Base-by-base conservation (phyloP, 1,139 yeast genomes). In the Dujonia santamariae region DNA sequence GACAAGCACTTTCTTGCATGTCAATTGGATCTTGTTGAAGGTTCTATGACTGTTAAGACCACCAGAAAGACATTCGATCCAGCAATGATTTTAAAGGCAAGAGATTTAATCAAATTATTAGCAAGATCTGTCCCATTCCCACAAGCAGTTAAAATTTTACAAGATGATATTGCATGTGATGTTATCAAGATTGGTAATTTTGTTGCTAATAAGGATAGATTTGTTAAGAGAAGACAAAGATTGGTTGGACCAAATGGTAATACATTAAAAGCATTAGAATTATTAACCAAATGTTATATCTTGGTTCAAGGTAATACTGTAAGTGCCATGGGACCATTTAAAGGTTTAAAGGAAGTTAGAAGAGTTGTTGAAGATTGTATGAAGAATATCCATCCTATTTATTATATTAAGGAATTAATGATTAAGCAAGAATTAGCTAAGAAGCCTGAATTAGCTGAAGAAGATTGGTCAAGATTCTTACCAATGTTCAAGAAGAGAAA, bases 61-160 rank as follows among this genome's bases (percentile, higher is more conserved):
- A 90, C 98, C 2, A 75, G 95, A 58, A 92, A 92, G 59, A 90
- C 98, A 0, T 92, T 62, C 59, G 99, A 92, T 54, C 99, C 99
- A 1, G 95, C 95, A 6, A 82, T 85, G 39, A 87, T 92, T 50
- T 72, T 92, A 49, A 92, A 90, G 53, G 97, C 97, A 13, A 78
- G 98, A 56, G 99, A 92, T 61, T 72, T 92, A 57, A 88, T 92
- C 55, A 92, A 92, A 61, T 73, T 92, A 39, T 70, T 92, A 46
- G 96, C 98, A 0, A 78, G 99, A 60, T 87, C 97, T 7, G 99
- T 92, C 22, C 98, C 98, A 16, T 85, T 86, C 47, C 97, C 96
- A 3, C 98, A 92, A 59, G 98, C 98, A 0, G 79, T 87, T 22
- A 90, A 87, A 61, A 82, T 92, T 37, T 64, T 92, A 41, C 86